phyloP scores from a whole-genome alignment of 768 basidiomycete species.

The Chalciporus piperatus region DNA sequence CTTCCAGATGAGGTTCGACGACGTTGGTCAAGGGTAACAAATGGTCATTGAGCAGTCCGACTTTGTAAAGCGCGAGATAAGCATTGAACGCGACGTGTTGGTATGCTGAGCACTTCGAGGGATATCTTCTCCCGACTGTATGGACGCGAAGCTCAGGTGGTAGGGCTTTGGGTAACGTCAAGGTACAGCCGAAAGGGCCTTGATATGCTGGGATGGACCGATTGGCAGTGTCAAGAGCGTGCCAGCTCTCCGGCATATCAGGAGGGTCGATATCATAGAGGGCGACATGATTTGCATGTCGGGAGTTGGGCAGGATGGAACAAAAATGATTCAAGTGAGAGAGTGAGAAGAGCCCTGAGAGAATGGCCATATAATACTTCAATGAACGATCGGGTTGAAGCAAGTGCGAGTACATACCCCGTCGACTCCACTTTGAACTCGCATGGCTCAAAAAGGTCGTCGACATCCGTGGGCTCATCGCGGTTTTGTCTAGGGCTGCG shows the following conservation, averaged over 20 bases:
- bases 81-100: conserved; percentile 71
- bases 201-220: conserved; percentile 28
- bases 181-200: conserved; percentile 65
- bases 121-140: conserved; percentile 45
- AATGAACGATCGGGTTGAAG: background rate
- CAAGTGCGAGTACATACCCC: conserved; percentile 44
- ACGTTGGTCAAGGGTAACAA: conserved; percentile 64
- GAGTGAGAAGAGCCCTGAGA: conserved; percentile 66
- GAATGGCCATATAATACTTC: background rate
- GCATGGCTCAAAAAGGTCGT: conserved; percentile 32
- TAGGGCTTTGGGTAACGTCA: conserved; percentile 60
- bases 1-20: conserved; percentile 51
- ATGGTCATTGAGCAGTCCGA: conserved; percentile 62
- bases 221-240: conserved; percentile 37
- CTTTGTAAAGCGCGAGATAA: conserved; percentile 57
- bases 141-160: conserved; percentile 52
- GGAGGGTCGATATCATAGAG: conserved; percentile 69
- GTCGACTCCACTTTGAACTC: conserved; percentile 55
- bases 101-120: conserved; percentile 59
- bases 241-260: conserved; percentile 60
- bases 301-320: conserved; percentile 55
- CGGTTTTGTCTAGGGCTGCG: conserved; percentile 57
- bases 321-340: conserved; percentile 78
- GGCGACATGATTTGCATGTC: conserved; percentile 48
- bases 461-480: conserved; percentile 39